Conservation (phyloP, 2,329 filamentous ascomycete species). For the Penicillium sp. region DNA sequence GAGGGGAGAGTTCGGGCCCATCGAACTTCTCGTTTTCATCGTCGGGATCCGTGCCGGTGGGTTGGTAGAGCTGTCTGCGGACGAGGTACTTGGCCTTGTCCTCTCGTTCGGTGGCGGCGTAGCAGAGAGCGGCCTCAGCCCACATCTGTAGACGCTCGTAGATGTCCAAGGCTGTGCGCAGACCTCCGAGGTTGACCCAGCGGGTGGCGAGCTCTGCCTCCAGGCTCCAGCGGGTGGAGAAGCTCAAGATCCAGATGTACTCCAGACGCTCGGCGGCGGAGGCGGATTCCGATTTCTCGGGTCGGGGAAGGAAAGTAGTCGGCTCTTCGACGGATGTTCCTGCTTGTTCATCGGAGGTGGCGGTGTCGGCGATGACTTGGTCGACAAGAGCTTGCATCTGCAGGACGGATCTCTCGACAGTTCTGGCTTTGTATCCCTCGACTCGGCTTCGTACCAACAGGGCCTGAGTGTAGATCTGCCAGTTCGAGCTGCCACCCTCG, state of each 20-base stretch:
- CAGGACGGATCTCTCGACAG: constrained; percentile 76
- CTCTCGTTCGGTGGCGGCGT: constrained; percentile 69
- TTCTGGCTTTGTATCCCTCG: constrained; percentile 77
- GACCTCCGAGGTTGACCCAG: constrained; percentile 82
- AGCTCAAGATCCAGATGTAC: constrained; percentile 74
- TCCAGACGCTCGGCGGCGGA: constrained; percentile 61
- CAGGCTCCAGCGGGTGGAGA: constrained; percentile 83
- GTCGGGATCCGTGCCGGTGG: constrained; percentile 43
- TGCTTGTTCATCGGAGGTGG: no score
- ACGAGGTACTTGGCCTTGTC: constrained; percentile 71
- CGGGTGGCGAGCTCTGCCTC: constrained; percentile 85
- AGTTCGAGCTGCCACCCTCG: constrained; percentile 81
- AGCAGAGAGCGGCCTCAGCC: constrained; percentile 88
- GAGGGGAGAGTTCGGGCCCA: constrained; percentile 60
- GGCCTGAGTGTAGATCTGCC: constrained; percentile 95
- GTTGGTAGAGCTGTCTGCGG: constrained; percentile 67
- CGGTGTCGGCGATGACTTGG: constrained; percentile 82
- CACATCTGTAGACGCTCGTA: constrained; percentile 89
- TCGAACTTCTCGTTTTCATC: constrained; percentile 50
- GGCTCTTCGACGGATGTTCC: constrained; percentile 42
- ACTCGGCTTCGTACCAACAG: constrained; percentile 81
- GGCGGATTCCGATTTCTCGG: constrained; percentile 68
- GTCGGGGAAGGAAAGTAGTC: constrained; percentile 70
- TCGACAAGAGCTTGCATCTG: constrained; percentile 93
- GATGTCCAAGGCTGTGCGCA: constrained; percentile 85